phyloP scores from a whole-genome alignment of 768 basidiomycete genomes.

The Kwoniella newhampshirensis region DNA sequence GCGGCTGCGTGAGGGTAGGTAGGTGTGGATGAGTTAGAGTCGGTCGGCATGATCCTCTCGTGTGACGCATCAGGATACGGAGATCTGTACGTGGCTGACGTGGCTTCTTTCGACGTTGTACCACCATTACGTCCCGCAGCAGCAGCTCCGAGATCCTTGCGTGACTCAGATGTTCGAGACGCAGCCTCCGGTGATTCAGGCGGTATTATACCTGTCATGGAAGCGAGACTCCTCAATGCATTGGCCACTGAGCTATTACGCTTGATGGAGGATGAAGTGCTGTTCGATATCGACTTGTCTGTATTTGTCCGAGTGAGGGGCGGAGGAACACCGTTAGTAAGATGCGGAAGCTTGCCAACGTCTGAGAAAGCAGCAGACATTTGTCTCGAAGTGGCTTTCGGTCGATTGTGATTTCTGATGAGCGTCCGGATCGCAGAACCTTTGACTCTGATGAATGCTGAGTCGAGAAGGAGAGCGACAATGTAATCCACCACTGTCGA shows the following conservation, averaged over 20 bases:
- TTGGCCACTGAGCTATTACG: slow-evolving; percentile 46
- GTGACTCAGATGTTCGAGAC: too few species aligned
- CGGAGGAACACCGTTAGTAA: slow-evolving; percentile 20
- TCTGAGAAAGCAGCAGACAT: slow-evolving; percentile 18
- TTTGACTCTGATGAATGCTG: slow-evolving; percentile 75
- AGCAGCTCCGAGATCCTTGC: too few species aligned
- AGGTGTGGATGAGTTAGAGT: background rate
- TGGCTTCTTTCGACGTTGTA: background rate
- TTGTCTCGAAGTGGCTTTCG: slow-evolving; percentile 16
- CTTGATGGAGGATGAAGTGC: slow-evolving; percentile 28
- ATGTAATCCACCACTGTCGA: slow-evolving; percentile 90
- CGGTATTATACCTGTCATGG: slow-evolving; percentile 45
- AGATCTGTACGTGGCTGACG: slow-evolving; percentile 23
- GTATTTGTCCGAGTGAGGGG: slow-evolving; percentile 39
- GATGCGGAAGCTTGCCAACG: slow-evolving; percentile 9
- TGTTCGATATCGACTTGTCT: slow-evolving; percentile 16
- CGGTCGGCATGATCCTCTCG: slow-evolving; percentile 34
- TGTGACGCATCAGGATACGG: slow-evolving; percentile 42
- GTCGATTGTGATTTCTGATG: slow-evolving; percentile 19
- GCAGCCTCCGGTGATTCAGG: slow-evolving; percentile 22
- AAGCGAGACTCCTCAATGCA: slow-evolving; percentile 45
- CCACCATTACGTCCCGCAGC: background rate
- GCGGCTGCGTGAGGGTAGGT: background rate
- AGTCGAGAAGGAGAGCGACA: slow-evolving; percentile 82
- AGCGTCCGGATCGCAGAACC: slow-evolving; percentile 60